Conservation (phyloP, 148 eudicot species). For the Euryodendron excelsum region DNA sequence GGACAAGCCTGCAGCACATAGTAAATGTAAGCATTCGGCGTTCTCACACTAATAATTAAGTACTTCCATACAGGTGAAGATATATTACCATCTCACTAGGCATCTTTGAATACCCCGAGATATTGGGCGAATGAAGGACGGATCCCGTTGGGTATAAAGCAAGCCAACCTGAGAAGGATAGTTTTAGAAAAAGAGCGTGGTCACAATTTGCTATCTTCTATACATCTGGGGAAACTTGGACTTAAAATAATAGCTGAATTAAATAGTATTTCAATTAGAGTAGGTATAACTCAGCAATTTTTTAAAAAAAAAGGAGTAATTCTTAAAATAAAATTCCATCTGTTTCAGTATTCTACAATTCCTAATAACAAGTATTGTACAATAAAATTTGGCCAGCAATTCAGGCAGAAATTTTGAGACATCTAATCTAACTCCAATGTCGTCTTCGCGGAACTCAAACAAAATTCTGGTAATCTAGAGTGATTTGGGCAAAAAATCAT, state of each 20-base stretch:
- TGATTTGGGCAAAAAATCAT: neutral
- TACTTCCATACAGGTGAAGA: conserved; percentile 5
- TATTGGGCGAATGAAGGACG: conserved; percentile 81
- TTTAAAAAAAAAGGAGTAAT: neutral
- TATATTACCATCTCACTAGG: conserved; percentile 88
- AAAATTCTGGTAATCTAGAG: neutral
- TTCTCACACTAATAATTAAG: conserved; percentile 1
- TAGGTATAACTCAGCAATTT: neutral
- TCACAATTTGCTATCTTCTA: neutral
- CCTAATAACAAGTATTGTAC: neutral
- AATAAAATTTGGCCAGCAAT: conserved; percentile 5
- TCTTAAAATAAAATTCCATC: neutral
- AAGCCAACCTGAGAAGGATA: conserved; percentile 66
- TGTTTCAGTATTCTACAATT: neutral
- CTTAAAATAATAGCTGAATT: neutral
- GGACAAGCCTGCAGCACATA: conserved; percentile 73
- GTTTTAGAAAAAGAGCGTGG: conserved; percentile 7
- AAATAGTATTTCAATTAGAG: neutral
- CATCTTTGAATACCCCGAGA: conserved; percentile 87
- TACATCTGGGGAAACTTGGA: neutral
- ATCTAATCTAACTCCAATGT: neutral
- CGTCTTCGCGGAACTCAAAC: neutral
- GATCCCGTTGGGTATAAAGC: conserved; percentile 85
- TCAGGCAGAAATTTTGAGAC: conserved; percentile 2
- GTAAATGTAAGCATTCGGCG: conserved; percentile 21